Evolutionary conservation across 352 stramenopile genomes (phyloP), one percentile per base, ranked within the genome.

Genomic region (Saprolegnia diclina): DNA sequence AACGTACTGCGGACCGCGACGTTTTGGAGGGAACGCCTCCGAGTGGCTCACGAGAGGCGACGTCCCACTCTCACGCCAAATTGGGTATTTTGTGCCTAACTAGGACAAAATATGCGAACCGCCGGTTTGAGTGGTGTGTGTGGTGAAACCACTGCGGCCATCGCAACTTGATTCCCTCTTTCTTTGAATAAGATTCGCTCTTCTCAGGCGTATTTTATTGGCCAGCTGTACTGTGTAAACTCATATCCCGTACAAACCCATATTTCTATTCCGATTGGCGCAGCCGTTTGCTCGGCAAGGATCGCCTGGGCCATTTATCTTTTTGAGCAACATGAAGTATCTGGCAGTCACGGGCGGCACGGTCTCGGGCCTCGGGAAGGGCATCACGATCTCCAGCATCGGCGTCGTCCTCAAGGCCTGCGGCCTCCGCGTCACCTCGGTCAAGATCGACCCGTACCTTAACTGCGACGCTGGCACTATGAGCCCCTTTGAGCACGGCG

Each of bases 391-490:
- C 82, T 98, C 87, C 68, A 98, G 87, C 76, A 98, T 99, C 76
- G 97, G 97, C 65, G 88, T 98, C 19, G 82, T 99, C 74, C 91
- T 99, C 68, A 98, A 99, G 75, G 88, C 94, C 61, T 92, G 93
- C 79, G 93, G 95, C 6, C 80, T 99, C 68, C 81, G 87, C 67
- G 96, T 99, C 50, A 99, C 97, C 46, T 91, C 91, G 26, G 91
- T 99, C 76, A 99, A 99, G 83, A 99, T 99, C 76, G 97, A 99
- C 80, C 97, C 97, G 45, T 99, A 99, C 83, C 85, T 99, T n/a
- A 99, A 99, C 82, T 97, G 94, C 59, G 97, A 99, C 74, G 96
- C 97, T 38, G 97, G 97, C 42, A 99, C 96, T 38, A 99, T 99
- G 97, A 97, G 83, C 13, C 97, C 97, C 0, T 97, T 97, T 71